Conservation (phyloP, 169 alveolate genomes). For the Eimeria tenella region DNA sequence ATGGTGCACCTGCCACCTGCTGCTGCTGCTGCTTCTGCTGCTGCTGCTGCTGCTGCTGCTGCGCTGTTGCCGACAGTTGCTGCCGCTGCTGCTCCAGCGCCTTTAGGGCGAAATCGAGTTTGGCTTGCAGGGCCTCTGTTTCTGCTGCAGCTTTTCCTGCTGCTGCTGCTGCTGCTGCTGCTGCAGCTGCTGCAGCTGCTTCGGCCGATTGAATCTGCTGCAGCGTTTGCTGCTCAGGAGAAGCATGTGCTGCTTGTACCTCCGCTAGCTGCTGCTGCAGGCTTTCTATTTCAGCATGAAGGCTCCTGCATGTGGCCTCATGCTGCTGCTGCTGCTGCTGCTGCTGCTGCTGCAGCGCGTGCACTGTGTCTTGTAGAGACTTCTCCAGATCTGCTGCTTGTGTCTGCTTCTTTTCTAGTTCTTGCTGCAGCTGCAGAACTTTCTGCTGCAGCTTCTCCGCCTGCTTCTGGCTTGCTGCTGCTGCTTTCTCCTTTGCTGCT, state of each 20-base stretch:
- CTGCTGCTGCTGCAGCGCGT: background rate
- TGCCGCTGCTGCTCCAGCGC: background rate
- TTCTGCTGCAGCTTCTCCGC: background rate
- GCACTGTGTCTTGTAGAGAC: constrained; percentile 6
- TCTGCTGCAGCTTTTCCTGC: background rate
- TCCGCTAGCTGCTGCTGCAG: background rate
- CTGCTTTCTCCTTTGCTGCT: background rate
- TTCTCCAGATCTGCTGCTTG: background rate
- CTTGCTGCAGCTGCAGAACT: background rate
- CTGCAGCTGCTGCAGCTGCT: too few relatives aligned
- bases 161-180: background rate
- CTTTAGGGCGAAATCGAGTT: background rate
- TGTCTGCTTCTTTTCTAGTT: background rate
- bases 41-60: too few relatives aligned
- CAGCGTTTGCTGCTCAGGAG: background rate
- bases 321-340: background rate
- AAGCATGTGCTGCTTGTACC: background rate
- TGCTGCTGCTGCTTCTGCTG: background rate
- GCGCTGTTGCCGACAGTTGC: too few relatives aligned
- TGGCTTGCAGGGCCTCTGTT: background rate
- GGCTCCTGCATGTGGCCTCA: background rate
- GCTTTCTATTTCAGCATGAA: background rate
- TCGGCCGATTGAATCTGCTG: background rate
- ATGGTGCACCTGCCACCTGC: too few relatives aligned
- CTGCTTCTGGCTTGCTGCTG: background rate